A percentile compares a stretch with the other conserved stretches of the same genome.
Conservation (phyloP, 2,329 filamentous ascomycete genomes). For the Seiridium cupressi region DNA sequence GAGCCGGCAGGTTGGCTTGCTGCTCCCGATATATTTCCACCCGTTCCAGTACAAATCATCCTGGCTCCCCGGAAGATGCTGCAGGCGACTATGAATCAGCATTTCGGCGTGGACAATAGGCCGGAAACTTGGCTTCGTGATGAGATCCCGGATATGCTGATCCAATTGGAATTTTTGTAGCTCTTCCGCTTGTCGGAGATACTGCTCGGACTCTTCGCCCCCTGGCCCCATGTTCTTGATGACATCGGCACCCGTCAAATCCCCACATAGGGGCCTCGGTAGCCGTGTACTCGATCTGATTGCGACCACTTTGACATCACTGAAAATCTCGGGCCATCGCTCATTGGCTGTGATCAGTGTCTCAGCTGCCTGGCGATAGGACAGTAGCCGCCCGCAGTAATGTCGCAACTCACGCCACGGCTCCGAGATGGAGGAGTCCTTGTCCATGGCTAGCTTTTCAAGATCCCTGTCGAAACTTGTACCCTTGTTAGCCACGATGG, state of each 20-base stretch:
- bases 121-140: background rate
- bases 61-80: background rate
- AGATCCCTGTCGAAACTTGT: background rate
- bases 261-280: background rate
- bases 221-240: constrained; percentile 3
- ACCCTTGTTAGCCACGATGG: background rate
- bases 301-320: background rate
- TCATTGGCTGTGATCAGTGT: constrained; percentile 5
- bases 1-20: constrained; percentile 19
- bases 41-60: constrained; percentile 8
- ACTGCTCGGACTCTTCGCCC: background rate
- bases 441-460: no score
- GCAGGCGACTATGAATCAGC: constrained; percentile 9
- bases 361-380: constrained; percentile 11
- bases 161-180: constrained; percentile 2
- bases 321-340: constrained; percentile 10
- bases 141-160: background rate
- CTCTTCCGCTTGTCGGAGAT: background rate
- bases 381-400: constrained; percentile 5
- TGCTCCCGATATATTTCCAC: constrained; percentile 18
- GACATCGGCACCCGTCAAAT: constrained; percentile 1
- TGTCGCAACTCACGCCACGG: constrained; percentile 12
- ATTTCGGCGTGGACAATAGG: constrained; percentile 16
- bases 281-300: background rate
- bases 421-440: background rate